Conservation (phyloP, 2,329 filamentous ascomycete species). For the Colletotrichum sp. region DNA sequence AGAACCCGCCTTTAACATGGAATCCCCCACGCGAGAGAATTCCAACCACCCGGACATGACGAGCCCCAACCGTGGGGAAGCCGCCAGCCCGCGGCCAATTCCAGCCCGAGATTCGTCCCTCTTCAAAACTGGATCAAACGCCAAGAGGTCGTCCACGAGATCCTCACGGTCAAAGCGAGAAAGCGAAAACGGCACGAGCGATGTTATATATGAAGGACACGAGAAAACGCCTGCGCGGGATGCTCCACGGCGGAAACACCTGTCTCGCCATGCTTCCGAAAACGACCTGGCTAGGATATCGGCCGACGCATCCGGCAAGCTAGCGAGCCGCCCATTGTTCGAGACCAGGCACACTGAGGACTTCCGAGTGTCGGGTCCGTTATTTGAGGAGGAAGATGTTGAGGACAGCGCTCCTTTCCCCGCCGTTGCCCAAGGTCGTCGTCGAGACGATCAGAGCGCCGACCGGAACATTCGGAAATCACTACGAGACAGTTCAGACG, state of each 20-base stretch:
- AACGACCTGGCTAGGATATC: slow-evolving; percentile 18
- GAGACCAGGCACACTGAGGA: slow-evolving; percentile 21
- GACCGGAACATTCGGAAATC: slow-evolving; percentile 53
- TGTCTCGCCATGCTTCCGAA: slow-evolving; percentile 24
- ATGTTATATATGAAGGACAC: slow-evolving; percentile 48
- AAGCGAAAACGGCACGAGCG: slow-evolving; percentile 39
- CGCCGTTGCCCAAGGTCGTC: slow-evolving; percentile 65
- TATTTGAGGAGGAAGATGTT: slow-evolving; percentile 31
- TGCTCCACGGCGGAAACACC: slow-evolving; percentile 26
- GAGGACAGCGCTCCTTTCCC: slow-evolving; percentile 76
- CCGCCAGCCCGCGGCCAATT: slow-evolving; percentile 57
- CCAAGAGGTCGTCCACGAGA: slow-evolving; percentile 57
- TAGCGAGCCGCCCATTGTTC: slow-evolving; percentile 14
- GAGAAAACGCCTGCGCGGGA: slow-evolving; percentile 28
- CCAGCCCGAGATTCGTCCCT: slow-evolving; percentile 73
- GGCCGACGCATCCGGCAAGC: slow-evolving; percentile 26
- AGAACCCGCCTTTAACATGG: slow-evolving; percentile 45
- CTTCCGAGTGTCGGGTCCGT: neutral
- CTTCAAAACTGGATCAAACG: slow-evolving; percentile 57
- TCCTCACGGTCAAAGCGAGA: slow-evolving; percentile 55
- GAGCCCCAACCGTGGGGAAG: slow-evolving; percentile 32
- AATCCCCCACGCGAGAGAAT: slow-evolving; percentile 26
- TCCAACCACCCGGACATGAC: slow-evolving; percentile 29
- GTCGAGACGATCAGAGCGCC: slow-evolving; percentile 53
- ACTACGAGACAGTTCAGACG: slow-evolving; percentile 53